Conservation (phyloP, 2,329 filamentous ascomycete genomes). For the Trichoderma semiorbis region DNA sequence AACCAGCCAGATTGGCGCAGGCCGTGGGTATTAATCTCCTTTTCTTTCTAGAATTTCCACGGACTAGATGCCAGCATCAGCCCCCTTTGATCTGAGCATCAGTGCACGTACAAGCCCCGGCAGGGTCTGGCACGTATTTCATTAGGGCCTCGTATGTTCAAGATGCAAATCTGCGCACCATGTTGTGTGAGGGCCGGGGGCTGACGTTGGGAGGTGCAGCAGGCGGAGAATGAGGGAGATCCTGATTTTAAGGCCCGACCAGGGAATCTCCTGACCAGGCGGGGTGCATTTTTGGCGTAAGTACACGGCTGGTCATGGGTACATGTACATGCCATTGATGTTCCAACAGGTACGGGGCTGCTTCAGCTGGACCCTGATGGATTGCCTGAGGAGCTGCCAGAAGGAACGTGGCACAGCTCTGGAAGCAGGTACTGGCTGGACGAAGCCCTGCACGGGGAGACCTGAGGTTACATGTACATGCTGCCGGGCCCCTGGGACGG, state of each 20-base stretch:
- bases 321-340: background rate
- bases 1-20: background rate
- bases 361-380: background rate
- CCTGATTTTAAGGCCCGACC: constrained; percentile 13
- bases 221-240: constrained; percentile 11
- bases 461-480: background rate
- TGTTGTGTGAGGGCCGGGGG: background rate
- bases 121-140: background rate
- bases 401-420: constrained; percentile 10
- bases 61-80: background rate
- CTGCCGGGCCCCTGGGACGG: background rate
- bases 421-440: constrained; percentile 9
- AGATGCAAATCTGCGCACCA: constrained; percentile 16
- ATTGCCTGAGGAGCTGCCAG: background rate
- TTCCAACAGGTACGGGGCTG: background rate
- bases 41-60: background rate
- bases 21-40: constrained; percentile 7
- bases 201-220: background rate
- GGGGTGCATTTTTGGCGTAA: background rate
- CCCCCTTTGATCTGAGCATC: background rate
- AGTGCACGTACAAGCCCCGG: background rate
- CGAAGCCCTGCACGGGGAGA: background rate
- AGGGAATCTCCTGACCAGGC: constrained; percentile 6
- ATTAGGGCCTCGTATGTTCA: background rate
- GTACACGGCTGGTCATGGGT: background rate